Evolutionary conservation across 495 filamentous ascomycete species (phyloP).

Genomic region (Penicillium canariense): DNA sequence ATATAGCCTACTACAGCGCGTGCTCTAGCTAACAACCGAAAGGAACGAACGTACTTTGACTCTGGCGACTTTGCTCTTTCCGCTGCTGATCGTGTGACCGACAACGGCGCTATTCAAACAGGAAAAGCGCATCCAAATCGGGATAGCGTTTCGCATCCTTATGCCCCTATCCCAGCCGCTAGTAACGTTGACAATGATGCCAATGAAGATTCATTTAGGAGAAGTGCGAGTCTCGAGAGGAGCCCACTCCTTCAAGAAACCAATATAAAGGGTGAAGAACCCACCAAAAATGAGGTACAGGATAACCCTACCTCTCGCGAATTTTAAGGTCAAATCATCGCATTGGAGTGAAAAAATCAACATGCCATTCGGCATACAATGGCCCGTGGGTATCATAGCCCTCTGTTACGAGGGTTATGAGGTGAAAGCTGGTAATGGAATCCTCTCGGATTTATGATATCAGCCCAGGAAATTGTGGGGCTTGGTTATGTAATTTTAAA

Average conservation of each 20-base stretch:
- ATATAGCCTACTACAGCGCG: neutral
- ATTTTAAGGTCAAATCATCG: slow-evolving; percentile 1
- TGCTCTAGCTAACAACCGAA: slow-evolving; percentile 7
- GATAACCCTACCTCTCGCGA: neutral
- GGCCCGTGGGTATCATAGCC: neutral
- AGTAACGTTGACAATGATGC: slow-evolving; percentile 30
- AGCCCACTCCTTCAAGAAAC: slow-evolving; percentile 15
- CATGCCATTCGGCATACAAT: neutral
- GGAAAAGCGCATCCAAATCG: slow-evolving; percentile 28
- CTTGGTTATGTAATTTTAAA: neutral
- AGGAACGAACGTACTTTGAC: slow-evolving; percentile 35
- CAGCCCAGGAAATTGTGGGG: neutral
- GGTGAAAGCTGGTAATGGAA: neutral
- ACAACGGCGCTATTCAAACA: slow-evolving; percentile 25
- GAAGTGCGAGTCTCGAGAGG: slow-evolving; percentile 5
- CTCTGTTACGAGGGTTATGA: neutral
- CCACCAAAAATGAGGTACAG: slow-evolving; percentile 5
- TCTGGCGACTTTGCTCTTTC: slow-evolving; percentile 35
- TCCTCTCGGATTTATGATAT: neutral
- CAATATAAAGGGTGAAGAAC: slow-evolving; percentile 6
- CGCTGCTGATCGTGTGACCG: slow-evolving; percentile 21
- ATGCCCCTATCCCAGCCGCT: slow-evolving; percentile 25
- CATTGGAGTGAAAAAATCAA: neutral
- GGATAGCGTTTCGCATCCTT: slow-evolving; percentile 30
- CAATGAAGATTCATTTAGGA: slow-evolving; percentile 20